Evolutionary conservation across 208 protist species (phyloP).

Genomic region (Trypanosoma platydactyli): DNA sequence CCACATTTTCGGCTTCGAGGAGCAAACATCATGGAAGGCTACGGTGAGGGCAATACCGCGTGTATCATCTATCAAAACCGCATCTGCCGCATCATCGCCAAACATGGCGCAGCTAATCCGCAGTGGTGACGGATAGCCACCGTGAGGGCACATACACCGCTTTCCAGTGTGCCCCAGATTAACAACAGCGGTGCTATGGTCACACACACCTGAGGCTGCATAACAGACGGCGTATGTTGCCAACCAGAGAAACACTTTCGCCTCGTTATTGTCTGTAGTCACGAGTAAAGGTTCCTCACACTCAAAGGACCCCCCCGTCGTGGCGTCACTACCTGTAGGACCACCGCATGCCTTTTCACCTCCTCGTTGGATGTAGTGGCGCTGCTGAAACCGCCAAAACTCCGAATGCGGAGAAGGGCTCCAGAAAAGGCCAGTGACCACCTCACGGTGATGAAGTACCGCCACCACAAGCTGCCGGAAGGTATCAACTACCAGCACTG

Average conservation of each 20-base stretch:
- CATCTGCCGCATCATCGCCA: slow-evolving; percentile 19
- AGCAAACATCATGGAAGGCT: slow-evolving; percentile 4
- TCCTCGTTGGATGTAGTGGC: slow-evolving; percentile 13
- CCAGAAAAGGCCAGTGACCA: slow-evolving; percentile 26
- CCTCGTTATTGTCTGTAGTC: slow-evolving; percentile 30
- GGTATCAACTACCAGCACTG: slow-evolving; percentile 32
- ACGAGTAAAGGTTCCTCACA: slow-evolving; percentile 22
- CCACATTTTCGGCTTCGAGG: neutral
- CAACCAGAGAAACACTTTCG: slow-evolving; percentile 28
- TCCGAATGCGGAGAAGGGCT: slow-evolving; percentile 20
- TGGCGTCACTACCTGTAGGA: neutral
- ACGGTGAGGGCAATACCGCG: slow-evolving; percentile 21
- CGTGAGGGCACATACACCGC: neutral
- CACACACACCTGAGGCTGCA: neutral
- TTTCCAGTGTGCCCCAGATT: neutral
- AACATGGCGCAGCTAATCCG: slow-evolving; percentile 26
- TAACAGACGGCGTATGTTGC: slow-evolving; percentile 18
- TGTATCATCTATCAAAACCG: slow-evolving; percentile 28
- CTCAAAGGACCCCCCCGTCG: neutral
- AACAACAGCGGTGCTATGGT: neutral
- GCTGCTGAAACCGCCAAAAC: slow-evolving; percentile 27
- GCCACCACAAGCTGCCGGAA: slow-evolving; percentile 24
- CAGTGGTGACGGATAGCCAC: neutral
- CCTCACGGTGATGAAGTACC: slow-evolving; percentile 18
- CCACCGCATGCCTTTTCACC: neutral